Percentiles rank a stretch among this genome's conserved stretches.
phyloP scores from a whole-genome alignment of 1,139 yeast genomes.

The Suhomyces bribrorum region DNA sequence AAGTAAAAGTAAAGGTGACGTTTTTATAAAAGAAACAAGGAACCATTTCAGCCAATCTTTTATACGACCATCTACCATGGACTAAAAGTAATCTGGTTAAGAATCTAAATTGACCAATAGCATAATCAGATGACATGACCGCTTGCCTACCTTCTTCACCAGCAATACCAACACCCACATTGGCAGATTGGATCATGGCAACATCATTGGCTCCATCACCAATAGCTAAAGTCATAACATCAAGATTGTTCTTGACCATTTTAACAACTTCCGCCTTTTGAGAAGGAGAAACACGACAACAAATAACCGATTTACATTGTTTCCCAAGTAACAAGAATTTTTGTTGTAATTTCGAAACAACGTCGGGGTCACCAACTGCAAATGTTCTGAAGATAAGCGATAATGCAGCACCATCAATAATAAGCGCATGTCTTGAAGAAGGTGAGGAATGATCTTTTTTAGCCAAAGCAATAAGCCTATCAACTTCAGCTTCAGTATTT shows the following conservation, averaged over 20 bases:
- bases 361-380: constrained; percentile 14
- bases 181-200: constrained; percentile 68
- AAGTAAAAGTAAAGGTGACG: constrained; percentile 59
- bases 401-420: constrained; percentile 60
- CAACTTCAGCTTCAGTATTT: constrained; percentile 27
- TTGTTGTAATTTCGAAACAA: constrained; percentile 20
- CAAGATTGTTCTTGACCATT: constrained; percentile 50
- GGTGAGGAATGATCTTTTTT: constrained; percentile 55
- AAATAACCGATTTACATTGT: constrained; percentile 59
- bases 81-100: constrained; percentile 55
- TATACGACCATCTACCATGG: constrained; percentile 68
- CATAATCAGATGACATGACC: constrained; percentile 67
- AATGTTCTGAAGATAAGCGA: constrained; percentile 35
- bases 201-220: constrained; percentile 74
- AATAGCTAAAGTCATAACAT: constrained; percentile 65
- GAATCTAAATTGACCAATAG: constrained; percentile 63
- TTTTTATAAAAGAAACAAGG: constrained; percentile 67
- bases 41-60: constrained; percentile 62
- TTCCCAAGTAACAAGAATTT: constrained; percentile 59
- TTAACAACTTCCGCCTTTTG: constrained; percentile 61
- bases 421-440: constrained; percentile 45
- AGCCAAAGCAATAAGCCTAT: constrained; percentile 42
- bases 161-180: constrained; percentile 67
- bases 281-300: constrained; percentile 67
- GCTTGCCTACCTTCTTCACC: constrained; percentile 73